Evolutionary conservation across 768 basidiomycete species (phyloP).

Genomic region (Lentinula detonsa): DNA sequence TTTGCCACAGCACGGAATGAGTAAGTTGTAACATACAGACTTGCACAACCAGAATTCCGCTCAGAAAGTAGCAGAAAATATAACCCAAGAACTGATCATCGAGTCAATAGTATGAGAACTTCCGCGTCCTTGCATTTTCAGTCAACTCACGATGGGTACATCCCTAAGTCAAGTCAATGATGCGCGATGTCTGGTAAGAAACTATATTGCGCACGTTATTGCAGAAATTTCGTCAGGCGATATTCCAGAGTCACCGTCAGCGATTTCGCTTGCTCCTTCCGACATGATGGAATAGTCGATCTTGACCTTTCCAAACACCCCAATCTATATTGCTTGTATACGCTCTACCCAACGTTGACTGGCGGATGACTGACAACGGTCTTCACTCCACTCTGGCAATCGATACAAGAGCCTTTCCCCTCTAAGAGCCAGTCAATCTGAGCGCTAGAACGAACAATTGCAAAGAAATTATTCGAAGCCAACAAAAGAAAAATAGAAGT

Average conservation of each 20-base stretch:
- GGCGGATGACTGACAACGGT: too few species aligned
- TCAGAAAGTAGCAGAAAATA: conserved; percentile 6
- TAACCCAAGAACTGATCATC: conserved; percentile 7
- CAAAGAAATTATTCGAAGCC: too few species aligned
- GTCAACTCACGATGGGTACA: conserved; percentile 6
- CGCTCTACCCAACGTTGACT: too few species aligned
- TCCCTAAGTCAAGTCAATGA: neutral
- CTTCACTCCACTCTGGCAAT: too few species aligned
- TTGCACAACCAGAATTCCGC: conserved; percentile 8
- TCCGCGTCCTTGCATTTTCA: neutral
- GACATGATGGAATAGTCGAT: neutral
- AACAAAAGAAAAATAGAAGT: too few species aligned
- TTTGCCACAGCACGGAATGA: neutral
- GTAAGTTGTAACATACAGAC: conserved; percentile 2
- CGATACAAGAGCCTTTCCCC: too few species aligned
- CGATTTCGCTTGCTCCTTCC: neutral
- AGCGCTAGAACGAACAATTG: too few species aligned
- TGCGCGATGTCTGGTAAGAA: neutral
- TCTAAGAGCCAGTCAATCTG: too few species aligned
- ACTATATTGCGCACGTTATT: conserved; percentile 1
- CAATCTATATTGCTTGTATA: too few species aligned
- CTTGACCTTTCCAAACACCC: neutral
- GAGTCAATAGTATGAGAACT: too few species aligned
- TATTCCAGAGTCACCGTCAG: neutral
- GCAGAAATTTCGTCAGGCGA: conserved; percentile 2